Conservation (phyloP, 306 rosid genomes). For the Malus asiatica region DNA sequence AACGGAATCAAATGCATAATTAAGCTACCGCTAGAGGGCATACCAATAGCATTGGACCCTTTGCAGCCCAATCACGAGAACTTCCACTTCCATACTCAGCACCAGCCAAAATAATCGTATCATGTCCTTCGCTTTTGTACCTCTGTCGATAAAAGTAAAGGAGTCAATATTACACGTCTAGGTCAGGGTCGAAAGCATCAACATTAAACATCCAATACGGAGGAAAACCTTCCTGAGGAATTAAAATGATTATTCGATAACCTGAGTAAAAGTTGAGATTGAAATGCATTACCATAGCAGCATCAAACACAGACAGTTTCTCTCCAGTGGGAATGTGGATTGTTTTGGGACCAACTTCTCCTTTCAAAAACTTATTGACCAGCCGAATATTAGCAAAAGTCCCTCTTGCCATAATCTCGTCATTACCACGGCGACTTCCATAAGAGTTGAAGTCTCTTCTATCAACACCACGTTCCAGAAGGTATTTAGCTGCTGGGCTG, state of each 20-base stretch:
- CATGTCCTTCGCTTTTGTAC: conserved; percentile 74
- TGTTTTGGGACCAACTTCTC: conserved; percentile 96
- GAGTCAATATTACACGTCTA: not conserved
- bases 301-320: conserved; percentile 81
- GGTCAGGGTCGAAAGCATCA: not conserved
- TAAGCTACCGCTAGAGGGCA: not conserved
- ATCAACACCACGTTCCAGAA: conserved; percentile 76
- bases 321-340: conserved; percentile 81
- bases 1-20: not conserved
- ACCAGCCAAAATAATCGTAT: conserved; percentile 75
- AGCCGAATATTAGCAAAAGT: conserved; percentile 92
- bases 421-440: conserved; percentile 97
- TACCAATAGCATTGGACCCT: conserved; percentile 95
- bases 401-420: conserved; percentile 89
- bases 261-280: conserved; percentile 1
- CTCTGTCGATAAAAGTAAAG: conserved; percentile 38
- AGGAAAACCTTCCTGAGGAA: not conserved
- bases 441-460: conserved; percentile 94
- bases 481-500: conserved; percentile 92
- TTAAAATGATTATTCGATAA: not conserved
- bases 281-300: conserved; percentile 55
- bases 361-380: conserved; percentile 79
- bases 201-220: not conserved
- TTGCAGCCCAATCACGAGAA: conserved; percentile 98
- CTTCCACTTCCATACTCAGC: conserved; percentile 98